Evolutionary conservation across 345 rosid genomes (phyloP).

Genomic region (Citrus reticulata): DNA sequence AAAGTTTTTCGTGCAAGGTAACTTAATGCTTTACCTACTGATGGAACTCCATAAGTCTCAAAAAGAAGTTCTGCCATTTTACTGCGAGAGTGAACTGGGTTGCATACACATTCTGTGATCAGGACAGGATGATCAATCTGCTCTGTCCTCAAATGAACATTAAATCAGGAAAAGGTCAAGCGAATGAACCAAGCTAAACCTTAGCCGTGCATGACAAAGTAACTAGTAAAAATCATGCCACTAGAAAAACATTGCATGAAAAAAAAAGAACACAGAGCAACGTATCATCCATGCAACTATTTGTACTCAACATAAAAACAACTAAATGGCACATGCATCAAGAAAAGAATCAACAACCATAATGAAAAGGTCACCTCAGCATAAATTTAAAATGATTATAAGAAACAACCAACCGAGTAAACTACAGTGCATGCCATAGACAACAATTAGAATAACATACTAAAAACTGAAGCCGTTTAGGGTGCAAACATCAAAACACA

Average conservation of each 20-base stretch:
- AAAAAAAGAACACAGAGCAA: not conserved
- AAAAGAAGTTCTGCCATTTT: slow-evolving; percentile 98
- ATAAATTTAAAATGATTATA: not conserved
- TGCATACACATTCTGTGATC: slow-evolving; percentile 89
- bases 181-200: slow-evolving; percentile 6
- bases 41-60: slow-evolving; percentile 96
- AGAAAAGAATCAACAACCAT: not conserved
- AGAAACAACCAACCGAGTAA: not conserved
- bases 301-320: not conserved
- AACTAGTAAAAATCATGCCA: not conserved
- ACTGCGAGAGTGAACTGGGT: slow-evolving; percentile 90
- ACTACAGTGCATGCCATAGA: not conserved
- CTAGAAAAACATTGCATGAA: not conserved
- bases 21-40: slow-evolving; percentile 56
- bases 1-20: not conserved
- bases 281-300: not conserved
- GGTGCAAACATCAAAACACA: not conserved
- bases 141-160: slow-evolving; percentile 47
- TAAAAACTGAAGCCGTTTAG: not conserved
- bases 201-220: not conserved
- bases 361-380: no score
- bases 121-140: slow-evolving; percentile 96
- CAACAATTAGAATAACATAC: not conserved
- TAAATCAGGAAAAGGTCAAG: slow-evolving; percentile 28
- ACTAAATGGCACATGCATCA: not conserved